Conservation (phyloP, 1,284 basidiomycete species). For the Somion occarium region DNA sequence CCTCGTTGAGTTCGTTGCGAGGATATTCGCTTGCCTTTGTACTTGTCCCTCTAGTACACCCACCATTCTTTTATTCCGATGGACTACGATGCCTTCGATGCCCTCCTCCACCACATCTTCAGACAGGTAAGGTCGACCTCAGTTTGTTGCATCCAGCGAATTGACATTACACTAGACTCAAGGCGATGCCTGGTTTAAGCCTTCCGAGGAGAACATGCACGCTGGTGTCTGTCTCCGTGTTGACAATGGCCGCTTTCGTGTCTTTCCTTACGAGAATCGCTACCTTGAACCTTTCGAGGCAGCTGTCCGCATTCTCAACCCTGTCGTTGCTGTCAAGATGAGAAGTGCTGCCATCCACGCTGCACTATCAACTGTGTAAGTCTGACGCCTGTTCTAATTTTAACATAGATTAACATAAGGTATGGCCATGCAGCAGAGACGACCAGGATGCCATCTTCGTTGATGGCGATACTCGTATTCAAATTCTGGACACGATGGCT, state of each 20-base stretch:
- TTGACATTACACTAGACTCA: constrained; percentile 42
- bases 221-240: constrained; percentile 67
- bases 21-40: neutral
- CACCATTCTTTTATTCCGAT: constrained; percentile 27
- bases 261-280: constrained; percentile 63
- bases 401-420: neutral
- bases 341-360: constrained; percentile 79
- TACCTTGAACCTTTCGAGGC: constrained; percentile 65
- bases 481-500: constrained; percentile 59
- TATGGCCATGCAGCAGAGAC: constrained; percentile 35
- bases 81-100: constrained; percentile 74
- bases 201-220: constrained; percentile 64
- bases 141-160: neutral
- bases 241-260: constrained; percentile 55
- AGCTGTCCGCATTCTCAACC: constrained; percentile 67
- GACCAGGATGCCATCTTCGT: constrained; percentile 51
- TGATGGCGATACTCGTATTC: constrained; percentile 55
- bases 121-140: constrained; percentile 31
- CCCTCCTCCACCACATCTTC: constrained; percentile 65
- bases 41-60: neutral
- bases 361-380: constrained; percentile 64
- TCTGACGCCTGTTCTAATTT: constrained; percentile 12
- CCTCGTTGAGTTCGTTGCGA: constrained; percentile 1
- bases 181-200: constrained; percentile 73
- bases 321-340: constrained; percentile 76